A percentile compares a stretch with the other conserved stretches of the same genome.
phyloP scores from a whole-genome alignment of 2,329 filamentous ascomycete genomes.

The Fusarium dlaminii region DNA sequence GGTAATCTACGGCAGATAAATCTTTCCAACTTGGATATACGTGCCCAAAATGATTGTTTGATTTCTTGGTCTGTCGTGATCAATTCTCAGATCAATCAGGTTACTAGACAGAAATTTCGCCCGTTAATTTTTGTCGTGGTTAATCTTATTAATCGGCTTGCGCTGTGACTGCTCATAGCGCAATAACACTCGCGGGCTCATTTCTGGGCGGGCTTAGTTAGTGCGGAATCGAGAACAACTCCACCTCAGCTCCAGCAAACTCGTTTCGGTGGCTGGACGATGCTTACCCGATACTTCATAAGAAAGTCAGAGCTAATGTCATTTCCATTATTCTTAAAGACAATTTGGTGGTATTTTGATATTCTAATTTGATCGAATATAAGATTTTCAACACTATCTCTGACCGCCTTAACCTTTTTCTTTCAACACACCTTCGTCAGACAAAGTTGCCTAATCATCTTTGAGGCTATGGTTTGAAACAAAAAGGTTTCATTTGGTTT shows the following conservation, averaged over 20 bases:
- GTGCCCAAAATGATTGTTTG: too few relatives aligned
- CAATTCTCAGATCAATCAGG: background rate
- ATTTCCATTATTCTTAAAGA: background rate
- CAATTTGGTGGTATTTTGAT: accelerated
- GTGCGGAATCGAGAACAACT: accelerated
- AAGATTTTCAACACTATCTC: accelerated
- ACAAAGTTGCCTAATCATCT: accelerated
- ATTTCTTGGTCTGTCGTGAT: background rate
- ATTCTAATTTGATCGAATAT: background rate
- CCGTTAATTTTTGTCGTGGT: background rate
- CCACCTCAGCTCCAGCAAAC: background rate
- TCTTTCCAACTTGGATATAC: too few relatives aligned
- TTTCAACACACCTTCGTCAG: background rate
- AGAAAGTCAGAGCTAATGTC: background rate
- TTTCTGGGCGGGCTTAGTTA: background rate
- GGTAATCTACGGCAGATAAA: background rate
- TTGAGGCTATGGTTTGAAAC: background rate
- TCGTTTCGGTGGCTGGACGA: background rate
- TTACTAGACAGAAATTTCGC: too few relatives aligned
- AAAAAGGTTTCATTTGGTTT: accelerated
- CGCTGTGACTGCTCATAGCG: background rate
- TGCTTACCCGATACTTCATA: background rate
- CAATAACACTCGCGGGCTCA: accelerated
- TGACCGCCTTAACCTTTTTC: background rate
- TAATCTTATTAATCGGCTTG: background rate